Conservation (phyloP, 352 stramenopile species). For the Globisporangium canariense region DNA sequence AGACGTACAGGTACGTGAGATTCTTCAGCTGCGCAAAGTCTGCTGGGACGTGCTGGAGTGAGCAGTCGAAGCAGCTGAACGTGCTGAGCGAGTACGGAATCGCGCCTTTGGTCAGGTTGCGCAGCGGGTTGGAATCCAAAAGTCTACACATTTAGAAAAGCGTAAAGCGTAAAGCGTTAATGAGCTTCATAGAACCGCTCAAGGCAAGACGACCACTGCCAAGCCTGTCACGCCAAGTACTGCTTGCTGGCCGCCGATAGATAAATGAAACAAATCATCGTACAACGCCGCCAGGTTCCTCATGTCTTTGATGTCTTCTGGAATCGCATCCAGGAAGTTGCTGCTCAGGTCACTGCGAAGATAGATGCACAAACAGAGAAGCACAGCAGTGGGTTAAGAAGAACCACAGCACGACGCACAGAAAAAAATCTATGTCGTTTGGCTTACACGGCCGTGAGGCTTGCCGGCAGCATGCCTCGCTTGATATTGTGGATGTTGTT, state of each 20-base stretch:
- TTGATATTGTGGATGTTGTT: slow-evolving; percentile 7
- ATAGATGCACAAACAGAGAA: neutral
- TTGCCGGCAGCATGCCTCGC: neutral
- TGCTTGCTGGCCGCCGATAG: too few species aligned
- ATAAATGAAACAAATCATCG: neutral
- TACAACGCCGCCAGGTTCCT: slow-evolving; percentile 1
- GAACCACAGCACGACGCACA: too few species aligned
- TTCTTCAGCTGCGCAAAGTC: slow-evolving; percentile 1
- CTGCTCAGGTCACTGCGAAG: neutral
- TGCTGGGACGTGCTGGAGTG: neutral
- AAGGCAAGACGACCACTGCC: too few species aligned
- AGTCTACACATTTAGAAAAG: neutral
- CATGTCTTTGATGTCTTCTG: slow-evolving; percentile 8
- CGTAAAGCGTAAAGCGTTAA: too few species aligned
- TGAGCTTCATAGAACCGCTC: too few species aligned
- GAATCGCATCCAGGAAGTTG: slow-evolving; percentile 1
- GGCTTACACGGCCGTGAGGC: slow-evolving; percentile 1
- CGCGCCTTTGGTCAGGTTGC: neutral
- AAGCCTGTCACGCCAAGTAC: too few species aligned
- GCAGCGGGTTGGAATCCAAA: neutral
- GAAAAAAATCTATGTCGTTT: too few species aligned
- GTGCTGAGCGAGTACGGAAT: slow-evolving; percentile 1
- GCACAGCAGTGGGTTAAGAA: too few species aligned
- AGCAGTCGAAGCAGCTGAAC: neutral
- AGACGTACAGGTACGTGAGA: slow-evolving; percentile 1